Evolutionary conservation across 2,329 filamentous ascomycete genomes (phyloP).

Genomic region (Colletotrichum cereale): DNA sequence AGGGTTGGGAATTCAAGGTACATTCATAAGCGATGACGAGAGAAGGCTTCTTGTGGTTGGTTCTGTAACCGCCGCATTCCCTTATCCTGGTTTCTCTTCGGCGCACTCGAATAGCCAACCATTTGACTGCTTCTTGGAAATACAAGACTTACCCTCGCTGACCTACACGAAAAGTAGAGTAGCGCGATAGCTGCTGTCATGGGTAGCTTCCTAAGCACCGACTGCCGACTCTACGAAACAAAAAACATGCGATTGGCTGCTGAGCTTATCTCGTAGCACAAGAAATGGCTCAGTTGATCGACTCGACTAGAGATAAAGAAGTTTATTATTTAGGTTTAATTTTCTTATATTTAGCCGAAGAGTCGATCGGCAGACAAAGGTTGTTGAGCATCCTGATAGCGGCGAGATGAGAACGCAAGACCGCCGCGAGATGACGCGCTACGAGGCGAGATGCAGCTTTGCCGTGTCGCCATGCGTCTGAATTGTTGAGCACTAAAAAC

Average conservation of each 20-base stretch:
- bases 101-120: neutral
- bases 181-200: neutral
- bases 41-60: conserved; percentile 24
- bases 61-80: conserved; percentile 11
- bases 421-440: neutral
- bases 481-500: neutral
- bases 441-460: neutral
- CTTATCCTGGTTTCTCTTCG: neutral
- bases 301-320: neutral
- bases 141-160: neutral
- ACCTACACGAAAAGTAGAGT: neutral
- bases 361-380: neutral
- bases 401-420: neutral
- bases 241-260: neutral
- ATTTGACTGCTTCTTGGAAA: neutral
- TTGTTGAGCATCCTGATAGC: neutral
- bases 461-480: neutral
- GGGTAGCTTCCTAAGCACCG: neutral
- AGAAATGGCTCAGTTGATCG: neutral
- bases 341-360: neutral
- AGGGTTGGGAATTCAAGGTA: neutral
- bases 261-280: neutral
- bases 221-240: neutral
- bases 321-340: too few relatives aligned
- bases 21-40: neutral